Conservation (phyloP, 2,329 filamentous ascomycete genomes). For the Madurella mycetomatis region DNA sequence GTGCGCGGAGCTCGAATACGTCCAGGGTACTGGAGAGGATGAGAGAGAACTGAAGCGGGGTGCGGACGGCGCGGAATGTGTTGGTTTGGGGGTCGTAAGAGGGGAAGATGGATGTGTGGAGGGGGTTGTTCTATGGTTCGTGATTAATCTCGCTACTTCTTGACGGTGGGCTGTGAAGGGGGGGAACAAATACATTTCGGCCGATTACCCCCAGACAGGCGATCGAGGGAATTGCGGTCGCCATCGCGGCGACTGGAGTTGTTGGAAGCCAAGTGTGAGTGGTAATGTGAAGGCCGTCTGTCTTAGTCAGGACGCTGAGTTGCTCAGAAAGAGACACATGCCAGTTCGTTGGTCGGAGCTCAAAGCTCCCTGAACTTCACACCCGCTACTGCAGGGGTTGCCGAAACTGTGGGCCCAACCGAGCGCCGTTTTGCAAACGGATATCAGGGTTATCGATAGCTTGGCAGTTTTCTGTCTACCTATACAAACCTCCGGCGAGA, state of each 20-base stretch:
- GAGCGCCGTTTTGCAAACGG: too few species aligned
- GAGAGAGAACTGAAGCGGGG: constrained; percentile 84
- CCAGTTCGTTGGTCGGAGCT: too few species aligned
- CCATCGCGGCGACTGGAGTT: constrained; percentile 39
- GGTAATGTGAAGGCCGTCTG: not conserved
- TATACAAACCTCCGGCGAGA: too few species aligned
- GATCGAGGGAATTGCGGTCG: constrained; percentile 68
- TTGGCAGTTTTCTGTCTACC: too few species aligned
- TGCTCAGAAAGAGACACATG: too few species aligned
- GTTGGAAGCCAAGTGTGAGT: not conserved
- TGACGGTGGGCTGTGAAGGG: not conserved
- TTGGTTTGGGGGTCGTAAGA: constrained; percentile 58
- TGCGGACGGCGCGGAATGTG: constrained; percentile 54
- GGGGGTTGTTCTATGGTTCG: constrained; percentile 75
- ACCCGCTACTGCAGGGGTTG: too few species aligned
- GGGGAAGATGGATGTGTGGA: constrained; percentile 88
- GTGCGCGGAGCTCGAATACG: constrained; percentile 82
- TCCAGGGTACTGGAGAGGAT: constrained; percentile 88
- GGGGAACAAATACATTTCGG: constrained; percentile 63
- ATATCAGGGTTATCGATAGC: too few species aligned
- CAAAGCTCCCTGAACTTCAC: too few species aligned
- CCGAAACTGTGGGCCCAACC: too few species aligned
- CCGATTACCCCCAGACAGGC: constrained; percentile 93
- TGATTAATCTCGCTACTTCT: not conserved
- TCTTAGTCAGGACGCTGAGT: not conserved